phyloP scores from a whole-genome alignment of 164 flowering plant species.

The Stephania japonica region DNA sequence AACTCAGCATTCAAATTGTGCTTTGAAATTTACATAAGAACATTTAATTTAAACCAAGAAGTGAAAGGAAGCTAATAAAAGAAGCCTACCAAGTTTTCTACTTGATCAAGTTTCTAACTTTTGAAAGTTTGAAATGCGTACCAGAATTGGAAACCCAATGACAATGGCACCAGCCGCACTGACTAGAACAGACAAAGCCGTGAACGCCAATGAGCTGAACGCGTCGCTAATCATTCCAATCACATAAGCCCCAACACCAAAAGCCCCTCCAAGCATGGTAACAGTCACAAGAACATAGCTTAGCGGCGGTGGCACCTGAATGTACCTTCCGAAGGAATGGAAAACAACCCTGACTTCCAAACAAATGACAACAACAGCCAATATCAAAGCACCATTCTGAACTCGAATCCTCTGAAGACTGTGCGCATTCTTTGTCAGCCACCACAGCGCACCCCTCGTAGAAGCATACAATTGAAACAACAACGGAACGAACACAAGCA shows the following conservation, averaged over 20 bases:
- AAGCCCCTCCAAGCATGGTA: constrained; percentile 87
- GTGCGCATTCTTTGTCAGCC: constrained; percentile 58
- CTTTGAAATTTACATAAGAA: too few species aligned
- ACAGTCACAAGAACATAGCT: constrained; percentile 76
- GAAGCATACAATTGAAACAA: constrained; percentile 82
- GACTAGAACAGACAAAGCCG: constrained; percentile 56
- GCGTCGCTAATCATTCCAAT: constrained; percentile 81
- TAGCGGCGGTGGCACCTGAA: constrained; percentile 90
- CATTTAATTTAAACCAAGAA: too few species aligned
- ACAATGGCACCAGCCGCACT: constrained; percentile 90
- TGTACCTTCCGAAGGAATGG: constrained; percentile 77
- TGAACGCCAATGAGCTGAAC: constrained; percentile 61
- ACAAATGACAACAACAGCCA: constrained; percentile 68
- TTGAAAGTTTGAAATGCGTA: constrained; percentile 27
- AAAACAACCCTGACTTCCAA: constrained; percentile 91
- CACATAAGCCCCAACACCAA: constrained; percentile 66
- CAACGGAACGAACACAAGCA: constrained; percentile 86
- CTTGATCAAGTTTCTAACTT: background rate
- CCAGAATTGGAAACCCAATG: constrained; percentile 82
- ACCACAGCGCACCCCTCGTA: constrained; percentile 80
- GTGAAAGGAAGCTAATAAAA: background rate
- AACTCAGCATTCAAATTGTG: background rate
- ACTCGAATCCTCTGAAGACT: constrained; percentile 65
- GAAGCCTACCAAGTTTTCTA: background rate
- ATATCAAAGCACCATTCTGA: constrained; percentile 75